Evolutionary conservation across 2,329 filamentous ascomycete species (phyloP).

Genomic region (Cercospora sp.): DNA sequence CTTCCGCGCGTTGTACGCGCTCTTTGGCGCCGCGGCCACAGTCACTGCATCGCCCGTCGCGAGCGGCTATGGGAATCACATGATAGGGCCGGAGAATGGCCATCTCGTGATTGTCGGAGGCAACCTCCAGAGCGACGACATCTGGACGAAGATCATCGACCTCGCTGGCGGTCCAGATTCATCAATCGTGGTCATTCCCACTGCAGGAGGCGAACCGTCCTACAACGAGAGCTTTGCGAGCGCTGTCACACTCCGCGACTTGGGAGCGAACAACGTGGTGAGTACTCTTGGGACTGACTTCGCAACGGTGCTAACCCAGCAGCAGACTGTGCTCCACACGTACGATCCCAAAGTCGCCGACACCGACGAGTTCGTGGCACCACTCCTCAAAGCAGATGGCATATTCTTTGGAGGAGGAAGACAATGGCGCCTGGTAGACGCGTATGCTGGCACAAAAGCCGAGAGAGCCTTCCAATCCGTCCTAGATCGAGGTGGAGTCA

Average conservation of each 20-base stretch:
- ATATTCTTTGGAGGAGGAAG: conserved; percentile 30
- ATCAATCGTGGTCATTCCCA: conserved; percentile 27
- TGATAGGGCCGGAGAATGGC: conserved; percentile 25
- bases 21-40: not conserved
- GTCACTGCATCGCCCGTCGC: not conserved
- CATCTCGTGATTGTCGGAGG: conserved; percentile 29
- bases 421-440: conserved; percentile 31
- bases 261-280: conserved; percentile 27
- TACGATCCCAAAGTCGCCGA: conserved; percentile 27
- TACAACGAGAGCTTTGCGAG: conserved; percentile 26
- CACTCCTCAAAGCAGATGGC: conserved; percentile 21
- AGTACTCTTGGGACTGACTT: not conserved
- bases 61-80: not conserved
- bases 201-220: conserved; percentile 26
- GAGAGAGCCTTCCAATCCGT: conserved; percentile 27
- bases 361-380: conserved; percentile 28
- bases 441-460: conserved; percentile 27
- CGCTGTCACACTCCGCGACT: conserved; percentile 19
- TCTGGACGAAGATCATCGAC: conserved; percentile 28
- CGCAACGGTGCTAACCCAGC: not conserved
- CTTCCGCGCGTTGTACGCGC: not conserved
- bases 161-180: conserved; percentile 25
- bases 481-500: conserved; percentile 28
- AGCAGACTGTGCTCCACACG: conserved; percentile 25
- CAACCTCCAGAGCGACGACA: conserved; percentile 21